Conservation (phyloP, 495 filamentous ascomycete species). For the Penicillium egyptiacum region DNA sequence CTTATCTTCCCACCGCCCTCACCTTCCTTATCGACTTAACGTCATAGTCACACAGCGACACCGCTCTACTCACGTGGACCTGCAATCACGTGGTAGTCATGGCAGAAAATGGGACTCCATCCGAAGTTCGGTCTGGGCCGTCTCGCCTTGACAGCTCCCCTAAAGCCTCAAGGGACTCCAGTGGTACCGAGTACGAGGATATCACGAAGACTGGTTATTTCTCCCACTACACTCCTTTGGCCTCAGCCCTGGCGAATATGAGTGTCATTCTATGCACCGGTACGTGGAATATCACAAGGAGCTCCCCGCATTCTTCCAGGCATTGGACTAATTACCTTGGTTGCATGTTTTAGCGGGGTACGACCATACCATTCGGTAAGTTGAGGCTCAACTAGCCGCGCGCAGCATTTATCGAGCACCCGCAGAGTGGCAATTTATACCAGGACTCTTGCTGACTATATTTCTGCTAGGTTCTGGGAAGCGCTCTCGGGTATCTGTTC, state of each 20-base stretch:
- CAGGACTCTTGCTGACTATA: constrained; percentile 4
- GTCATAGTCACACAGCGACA: neutral
- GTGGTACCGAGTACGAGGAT: neutral
- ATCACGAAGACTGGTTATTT: neutral
- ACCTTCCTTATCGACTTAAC: neutral
- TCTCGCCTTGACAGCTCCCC: neutral
- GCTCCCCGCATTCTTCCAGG: constrained; percentile 29
- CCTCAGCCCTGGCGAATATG: constrained; percentile 51
- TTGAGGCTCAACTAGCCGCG: constrained; percentile 1
- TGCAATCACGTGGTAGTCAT: neutral
- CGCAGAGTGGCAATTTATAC: neutral
- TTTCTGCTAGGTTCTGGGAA: constrained; percentile 81
- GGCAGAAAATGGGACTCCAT: constrained; percentile 8
- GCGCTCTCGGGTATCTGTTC: constrained; percentile 96
- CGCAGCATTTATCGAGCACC: neutral
- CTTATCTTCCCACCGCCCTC: constrained; percentile 3
- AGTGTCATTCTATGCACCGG: constrained; percentile 88
- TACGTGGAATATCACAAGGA: constrained; percentile 41
- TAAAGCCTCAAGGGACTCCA: neutral
- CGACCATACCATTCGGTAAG: constrained; percentile 96
- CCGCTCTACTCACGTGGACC: constrained; percentile 1
- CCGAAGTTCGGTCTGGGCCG: neutral
- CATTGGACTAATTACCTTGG: constrained; percentile 29
- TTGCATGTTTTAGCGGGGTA: constrained; percentile 72
- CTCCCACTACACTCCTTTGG: neutral